Evolutionary conservation across 345 rosid genomes (phyloP).

Genomic region (Euphorbia peplus): DNA sequence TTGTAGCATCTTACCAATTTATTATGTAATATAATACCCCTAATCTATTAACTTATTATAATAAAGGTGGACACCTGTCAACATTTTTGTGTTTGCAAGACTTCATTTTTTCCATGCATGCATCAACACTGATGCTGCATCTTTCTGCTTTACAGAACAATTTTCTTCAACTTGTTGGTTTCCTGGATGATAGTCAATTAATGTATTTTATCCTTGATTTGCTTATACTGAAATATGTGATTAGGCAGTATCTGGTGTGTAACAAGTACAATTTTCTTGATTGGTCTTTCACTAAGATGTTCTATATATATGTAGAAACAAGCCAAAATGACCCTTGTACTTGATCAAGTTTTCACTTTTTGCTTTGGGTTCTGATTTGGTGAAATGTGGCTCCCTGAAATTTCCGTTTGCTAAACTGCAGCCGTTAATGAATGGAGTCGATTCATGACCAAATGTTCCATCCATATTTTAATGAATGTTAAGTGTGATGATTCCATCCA

Average conservation of each 20-base stretch:
- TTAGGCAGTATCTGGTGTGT: not conserved
- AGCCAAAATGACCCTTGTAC: not conserved
- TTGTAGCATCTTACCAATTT: not conserved
- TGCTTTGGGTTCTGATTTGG: too few species aligned
- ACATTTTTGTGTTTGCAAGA: not conserved
- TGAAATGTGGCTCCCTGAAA: too few species aligned
- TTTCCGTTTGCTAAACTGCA: too few species aligned
- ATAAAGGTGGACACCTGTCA: not conserved
- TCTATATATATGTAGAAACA: not conserved
- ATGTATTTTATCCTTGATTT: not conserved
- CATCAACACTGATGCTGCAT: not conserved
- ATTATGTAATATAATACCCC: not conserved
- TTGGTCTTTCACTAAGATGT: not conserved
- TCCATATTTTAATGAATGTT: too few species aligned
- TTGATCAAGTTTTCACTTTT: too few species aligned
- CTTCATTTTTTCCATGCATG: not conserved
- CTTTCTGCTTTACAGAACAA: not conserved
- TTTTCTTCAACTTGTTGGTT: not conserved
- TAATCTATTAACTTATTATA: not conserved
- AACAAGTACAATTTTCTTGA: not conserved
- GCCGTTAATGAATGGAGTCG: too few species aligned
- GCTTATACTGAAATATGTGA: not conserved
- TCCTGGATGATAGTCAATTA: not conserved
- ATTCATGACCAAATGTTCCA: too few species aligned
- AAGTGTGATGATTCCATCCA: too few species aligned